Evolutionary conservation across 495 filamentous ascomycete genomes (phyloP), one percentile per base, ranked within the genome.

Genomic region (Ramalina intermedia): DNA sequence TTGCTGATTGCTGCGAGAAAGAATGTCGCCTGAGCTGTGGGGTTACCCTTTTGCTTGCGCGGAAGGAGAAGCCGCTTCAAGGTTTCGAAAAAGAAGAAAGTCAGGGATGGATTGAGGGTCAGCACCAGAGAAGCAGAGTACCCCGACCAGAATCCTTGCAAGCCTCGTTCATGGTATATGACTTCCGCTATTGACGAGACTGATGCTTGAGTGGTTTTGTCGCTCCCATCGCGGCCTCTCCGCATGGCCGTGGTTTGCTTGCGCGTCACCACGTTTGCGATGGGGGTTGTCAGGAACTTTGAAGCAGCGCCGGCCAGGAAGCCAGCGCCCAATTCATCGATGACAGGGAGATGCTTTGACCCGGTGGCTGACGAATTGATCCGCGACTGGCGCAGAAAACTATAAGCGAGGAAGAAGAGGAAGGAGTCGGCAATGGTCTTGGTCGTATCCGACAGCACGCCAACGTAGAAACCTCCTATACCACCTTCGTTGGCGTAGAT

Each of bases 351-450:
- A 3, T 69, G 61, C 3, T 62, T 61, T 29, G 69, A 69, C 43
- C 66, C 74, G n/a, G 52, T 60, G 37, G 61, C 63, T 20, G 62
- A 62, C 26, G 70, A 58, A 14, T 64, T 61, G 36, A 83, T 71
- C n/a, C 84, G 69, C 16, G 71, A 65, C 47, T 78, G 69, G 20
- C 85, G 78, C 41, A 85, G 60, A 43, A 75, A 78, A 46, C 73
- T 85, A 62, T 95, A 94, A 55, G 82, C 85, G 20, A 86, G 68
- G 64, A 87, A 94, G 66, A 89, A 93, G 39, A 91, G 72, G 63
- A 89, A 89, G 27, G 78, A 79, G 64, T 91, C 85, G 6, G 75
- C 71, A 6, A 86, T 73, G 40, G 76, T 78, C 61, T 87, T 93
- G 41, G 66, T 69, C 1, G 82, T 80, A 58, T 94, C 87, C 52